Conservation (phyloP, 2,329 filamentous ascomycete genomes). For the Cordyceps cateniannulata region DNA sequence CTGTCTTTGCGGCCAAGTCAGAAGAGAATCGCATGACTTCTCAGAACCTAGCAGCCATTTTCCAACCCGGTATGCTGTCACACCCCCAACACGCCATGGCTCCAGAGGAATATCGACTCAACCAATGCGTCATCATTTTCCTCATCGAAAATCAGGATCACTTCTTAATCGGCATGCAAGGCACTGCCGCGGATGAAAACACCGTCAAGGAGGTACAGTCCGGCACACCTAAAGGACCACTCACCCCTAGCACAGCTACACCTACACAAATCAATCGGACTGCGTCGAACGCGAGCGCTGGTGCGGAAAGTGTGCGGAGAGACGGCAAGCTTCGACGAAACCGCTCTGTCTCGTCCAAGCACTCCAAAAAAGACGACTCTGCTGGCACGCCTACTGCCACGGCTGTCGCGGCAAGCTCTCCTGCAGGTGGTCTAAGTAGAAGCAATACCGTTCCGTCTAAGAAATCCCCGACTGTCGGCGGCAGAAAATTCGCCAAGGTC, state of each 20-base stretch:
- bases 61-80: constrained; percentile 92
- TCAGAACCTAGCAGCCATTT: constrained; percentile 90
- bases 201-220: constrained; percentile 60
- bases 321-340: constrained; percentile 78
- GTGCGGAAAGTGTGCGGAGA: constrained; percentile 77
- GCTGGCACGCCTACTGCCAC: constrained; percentile 66
- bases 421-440: constrained; percentile 44
- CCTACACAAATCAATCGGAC: constrained; percentile 60
- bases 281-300: constrained; percentile 80
- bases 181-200: constrained; percentile 90
- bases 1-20: constrained; percentile 94
- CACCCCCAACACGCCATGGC: constrained; percentile 95
- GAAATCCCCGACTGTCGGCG: constrained; percentile 66
- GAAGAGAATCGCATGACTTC: constrained; percentile 97
- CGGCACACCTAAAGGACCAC: constrained; percentile 49
- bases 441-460: constrained; percentile 95
- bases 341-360: constrained; percentile 84
- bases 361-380: constrained; percentile 68
- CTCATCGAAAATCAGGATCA: constrained; percentile 97
- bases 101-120: constrained; percentile 86
- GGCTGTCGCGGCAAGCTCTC: constrained; percentile 45
- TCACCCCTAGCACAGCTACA: constrained; percentile 41
- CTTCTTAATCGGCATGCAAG: constrained; percentile 97
- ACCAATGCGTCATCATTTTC: constrained; percentile 96
- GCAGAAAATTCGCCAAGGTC: constrained; percentile 54